phyloP scores from a whole-genome alignment of 2,329 filamentous ascomycete species.

The Penicillium crustosum region DNA sequence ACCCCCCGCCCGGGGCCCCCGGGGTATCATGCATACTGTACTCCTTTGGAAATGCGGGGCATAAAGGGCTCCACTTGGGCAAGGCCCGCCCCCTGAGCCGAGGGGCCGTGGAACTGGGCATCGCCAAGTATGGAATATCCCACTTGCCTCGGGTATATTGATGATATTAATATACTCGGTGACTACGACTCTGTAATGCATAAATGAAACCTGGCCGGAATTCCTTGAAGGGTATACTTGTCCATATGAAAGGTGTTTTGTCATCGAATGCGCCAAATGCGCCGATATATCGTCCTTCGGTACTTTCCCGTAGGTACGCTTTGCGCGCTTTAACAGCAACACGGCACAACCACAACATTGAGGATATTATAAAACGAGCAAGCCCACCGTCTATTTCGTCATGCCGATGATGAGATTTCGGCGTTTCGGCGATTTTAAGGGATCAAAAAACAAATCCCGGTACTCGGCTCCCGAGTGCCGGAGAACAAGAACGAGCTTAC shows the following conservation, averaged over 20 bases:
- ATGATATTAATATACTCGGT: no score
- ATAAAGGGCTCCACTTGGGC: no score
- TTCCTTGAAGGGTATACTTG: not conserved
- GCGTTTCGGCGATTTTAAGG: no score
- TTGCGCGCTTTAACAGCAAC: not conserved
- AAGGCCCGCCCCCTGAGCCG: no score
- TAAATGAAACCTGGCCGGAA: not conserved
- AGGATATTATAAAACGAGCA: not conserved
- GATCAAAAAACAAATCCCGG: not conserved
- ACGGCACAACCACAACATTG: not conserved
- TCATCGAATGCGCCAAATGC: not conserved
- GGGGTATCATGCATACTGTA: no score
- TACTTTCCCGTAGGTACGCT: not conserved
- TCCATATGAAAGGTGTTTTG: not conserved
- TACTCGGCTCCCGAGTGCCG: not conserved
- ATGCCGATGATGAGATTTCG: no score
- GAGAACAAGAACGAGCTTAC: not conserved
- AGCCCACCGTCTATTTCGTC: not conserved
- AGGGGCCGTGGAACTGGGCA: not conserved
- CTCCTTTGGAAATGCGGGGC: no score
- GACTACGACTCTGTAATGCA: no score
- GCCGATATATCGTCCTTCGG: not conserved
- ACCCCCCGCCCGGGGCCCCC: no score
- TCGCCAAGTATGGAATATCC: not conserved
- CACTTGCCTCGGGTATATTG: not conserved